Evolutionary conservation across 2,329 filamentous ascomycete genomes (phyloP), one percentile per base, ranked within the genome.

Genomic region (Coniochaeta sp.): DNA sequence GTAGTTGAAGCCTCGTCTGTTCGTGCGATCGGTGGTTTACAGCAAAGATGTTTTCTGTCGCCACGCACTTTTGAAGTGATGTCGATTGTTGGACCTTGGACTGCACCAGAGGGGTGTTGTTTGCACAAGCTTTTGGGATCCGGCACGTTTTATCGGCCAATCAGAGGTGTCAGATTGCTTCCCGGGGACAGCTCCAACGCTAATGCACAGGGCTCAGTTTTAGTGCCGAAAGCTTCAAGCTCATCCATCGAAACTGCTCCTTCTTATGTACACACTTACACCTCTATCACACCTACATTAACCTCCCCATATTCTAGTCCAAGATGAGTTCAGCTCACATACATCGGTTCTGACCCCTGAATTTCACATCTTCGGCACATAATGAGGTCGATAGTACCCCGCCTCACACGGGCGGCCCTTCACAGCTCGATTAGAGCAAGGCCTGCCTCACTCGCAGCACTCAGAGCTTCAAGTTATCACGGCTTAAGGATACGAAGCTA

Each of bases 151-250:
- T 26, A 5, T 26, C 9, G 38, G 22, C 38, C 38, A 42, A 42
- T 42, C 38, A 42, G 5, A 13, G 4, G 14, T 4, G 33, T 22
- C 12, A 18, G 26, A 24, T 24, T 8, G 4, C 33, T 9, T 20
- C 33, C 33, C 16, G 33, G 33, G 33, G 6, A 6, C 16, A 42
- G 38, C 18, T 42, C 38, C 38, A 22, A 24, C 38, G 38, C 38
- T 42, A 42, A 42, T 42, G 38, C 38, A 42, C 38, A 42, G 38
- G 38, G 14, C 38, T 42, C 38, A 26, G 38, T 22, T 42, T 42
- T 26, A 26, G 38, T n/a, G 20, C 38, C 6, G 3, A 18, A 26
- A 42, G 38, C 38, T 42, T 22, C n/a, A 33, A 42, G 20, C 20
- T 42, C n/a, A n/a, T n/a, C n/a, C n/a, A n/a, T 38, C 33, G 18